These are phyloP conservation scores for Neospermospora avenae DNA, from an alignment of 2,329 filamentous ascomycete genomes.

Conservation along the genomic window DNA sequence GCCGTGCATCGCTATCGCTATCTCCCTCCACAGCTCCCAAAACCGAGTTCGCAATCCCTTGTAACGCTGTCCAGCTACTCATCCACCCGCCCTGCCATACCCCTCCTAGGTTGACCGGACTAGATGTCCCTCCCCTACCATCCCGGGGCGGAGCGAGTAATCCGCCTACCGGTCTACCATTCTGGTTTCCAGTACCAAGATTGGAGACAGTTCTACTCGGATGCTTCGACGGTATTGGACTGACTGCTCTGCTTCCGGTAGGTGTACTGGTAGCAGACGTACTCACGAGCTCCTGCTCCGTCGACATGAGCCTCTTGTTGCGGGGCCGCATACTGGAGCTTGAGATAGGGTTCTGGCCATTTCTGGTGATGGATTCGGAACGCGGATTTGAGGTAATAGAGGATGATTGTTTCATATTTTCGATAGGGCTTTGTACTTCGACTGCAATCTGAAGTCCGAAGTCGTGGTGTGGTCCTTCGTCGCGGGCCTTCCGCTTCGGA, in stretches of 20 bases:
- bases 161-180: slow-evolving; percentile 14
- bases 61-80: slow-evolving; percentile 32
- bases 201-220: slow-evolving; percentile 28
- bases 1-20: slow-evolving; percentile 1
- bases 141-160: slow-evolving; percentile 17
- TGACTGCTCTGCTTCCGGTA: slow-evolving; percentile 43
- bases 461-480: slow-evolving; percentile 1
- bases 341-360: slow-evolving; percentile 4
- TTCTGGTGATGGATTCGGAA: not conserved
- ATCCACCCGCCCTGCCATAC: slow-evolving; percentile 32
- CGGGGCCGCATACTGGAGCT: slow-evolving; percentile 30
- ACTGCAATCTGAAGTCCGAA: not conserved
- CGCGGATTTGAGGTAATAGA: not conserved
- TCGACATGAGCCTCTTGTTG: slow-evolving; percentile 30
- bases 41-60: slow-evolving; percentile 35
- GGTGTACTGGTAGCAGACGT: slow-evolving; percentile 35
- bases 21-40: slow-evolving; percentile 27
- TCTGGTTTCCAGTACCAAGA: not conserved
- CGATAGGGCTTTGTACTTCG: not conserved
- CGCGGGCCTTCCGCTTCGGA: slow-evolving; percentile 20
- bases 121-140: slow-evolving; percentile 10
- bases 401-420: slow-evolving; percentile 21
- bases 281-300: slow-evolving; percentile 33
- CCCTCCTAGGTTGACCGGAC: slow-evolving; percentile 10
- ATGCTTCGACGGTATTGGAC: slow-evolving; percentile 47